Evolutionary conservation across 805 yeast genomes (phyloP).

Genomic region (Metschnikowia cubensis): DNA sequence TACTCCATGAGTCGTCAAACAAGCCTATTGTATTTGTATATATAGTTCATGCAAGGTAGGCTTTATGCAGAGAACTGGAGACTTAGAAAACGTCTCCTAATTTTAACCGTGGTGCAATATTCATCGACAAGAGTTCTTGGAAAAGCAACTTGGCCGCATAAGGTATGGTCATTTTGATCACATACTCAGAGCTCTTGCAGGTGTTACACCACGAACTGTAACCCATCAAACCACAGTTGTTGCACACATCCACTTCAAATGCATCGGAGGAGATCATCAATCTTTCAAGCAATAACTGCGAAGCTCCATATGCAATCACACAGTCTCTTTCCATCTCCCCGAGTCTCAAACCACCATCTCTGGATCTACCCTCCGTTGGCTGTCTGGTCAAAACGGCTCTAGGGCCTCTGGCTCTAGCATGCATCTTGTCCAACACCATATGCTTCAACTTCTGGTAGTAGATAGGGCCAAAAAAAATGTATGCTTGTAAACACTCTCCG

Average conservation of each 20-base stretch:
- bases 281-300: conserved; percentile 83
- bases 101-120: conserved; percentile 92
- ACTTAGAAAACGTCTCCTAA: conserved; percentile 75
- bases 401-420: conserved; percentile 98
- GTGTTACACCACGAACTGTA: conserved; percentile 97
- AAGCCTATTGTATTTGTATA: not conserved
- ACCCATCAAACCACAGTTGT: conserved; percentile 94
- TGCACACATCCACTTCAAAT: conserved; percentile 94
- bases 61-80: conserved; percentile 1
- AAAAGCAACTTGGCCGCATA: conserved; percentile 97
- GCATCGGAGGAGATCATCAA: conserved; percentile 97
- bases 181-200: conserved; percentile 82
- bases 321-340: conserved; percentile 99
- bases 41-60: not conserved
- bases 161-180: conserved; percentile 93
- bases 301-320: conserved; percentile 97
- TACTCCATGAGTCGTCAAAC: not conserved
- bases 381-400: conserved; percentile 97
- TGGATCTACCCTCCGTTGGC: conserved; percentile 90
- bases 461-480: conserved; percentile 97
- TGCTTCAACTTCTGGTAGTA: conserved; percentile 97
- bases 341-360: conserved; percentile 97
- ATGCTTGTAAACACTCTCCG: conserved; percentile 95
- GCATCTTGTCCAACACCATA: conserved; percentile 99
- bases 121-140: conserved; percentile 98